Evolutionary conservation across 805 yeast species (phyloP), one percentile per base, ranked within the genome.

Genomic region (Starmerella vaccinii): DNA sequence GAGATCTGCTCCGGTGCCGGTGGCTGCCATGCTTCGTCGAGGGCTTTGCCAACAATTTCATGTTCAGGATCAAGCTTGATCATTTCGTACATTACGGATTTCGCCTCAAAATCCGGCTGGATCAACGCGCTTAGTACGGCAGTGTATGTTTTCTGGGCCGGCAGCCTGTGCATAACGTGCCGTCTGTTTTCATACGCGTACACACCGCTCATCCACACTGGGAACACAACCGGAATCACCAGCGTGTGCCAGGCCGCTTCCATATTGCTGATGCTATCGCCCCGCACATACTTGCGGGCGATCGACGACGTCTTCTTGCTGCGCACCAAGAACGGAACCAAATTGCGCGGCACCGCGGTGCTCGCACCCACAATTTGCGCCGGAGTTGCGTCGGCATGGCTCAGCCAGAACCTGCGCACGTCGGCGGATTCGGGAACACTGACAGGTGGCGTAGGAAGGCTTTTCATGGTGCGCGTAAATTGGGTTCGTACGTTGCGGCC

Each of bases 51-150:
- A 2, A 6, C 42, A 2, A 52, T 22, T 6, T 10, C 32, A 4
- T 7, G 4, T 2, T 29, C 12, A 26, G 40, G 24, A 16, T 47
- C 55, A 4, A 52, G 52, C 22, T 34, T 33, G 27, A 55, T 23
- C 22, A 55, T 40, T 18, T 49, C 50, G 32, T 33, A 57, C 51
- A 55, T 50, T 5, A 58, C 59, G 6, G 41, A 18, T n/a, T 50
- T 41, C 42, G 48, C 46, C 38, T 58, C 60, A 24, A 57, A 58
- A 35, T 58, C 61, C 1, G 60, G 60, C 43, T 58, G 59, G n/a
- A 58, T 55, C 21, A 58, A 47, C 18, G 56, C 55, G 45, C 61
- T 58, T 16, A 57, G 27, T 3, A 57, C 29, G 3, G 46, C 53
- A 4, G 48, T 35, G 13, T 57, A 53, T 3, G 59, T 50, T 22